Evolutionary conservation across 1,284 basidiomycete genomes (phyloP), one percentile per base, ranked within the genome.

Genomic region (Schizophyllum amplum): DNA sequence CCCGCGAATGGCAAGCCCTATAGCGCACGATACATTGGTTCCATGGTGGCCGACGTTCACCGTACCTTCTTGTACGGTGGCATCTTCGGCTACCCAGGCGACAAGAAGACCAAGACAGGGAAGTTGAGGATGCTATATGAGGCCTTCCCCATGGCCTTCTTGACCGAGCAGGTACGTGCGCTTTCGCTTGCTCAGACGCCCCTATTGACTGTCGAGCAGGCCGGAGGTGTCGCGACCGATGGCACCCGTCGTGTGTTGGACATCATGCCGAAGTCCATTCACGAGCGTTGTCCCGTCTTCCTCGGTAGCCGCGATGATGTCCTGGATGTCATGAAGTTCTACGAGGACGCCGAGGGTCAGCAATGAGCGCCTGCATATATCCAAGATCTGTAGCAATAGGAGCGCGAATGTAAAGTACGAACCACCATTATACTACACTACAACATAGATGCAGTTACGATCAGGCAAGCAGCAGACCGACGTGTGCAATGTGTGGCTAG

Each of bases 41-140:
- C 94, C 61, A 99, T 99, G 97, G 97, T 99, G 50, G 94, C 94
- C 53, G 94, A 97, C 72, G 94, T 96, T 23, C 96, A 99, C 75
- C 84, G 96, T 64, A 99, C 97, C 5, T 76, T 99, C 51, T 79
- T 99, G 5, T 99, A 99, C 69, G 97, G 97, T 48, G 97, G 97
- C 53, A 98, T 99, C 69, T 99, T 99, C 68, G 94, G 95, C 42
- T 99, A 99, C 74, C 97, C 97, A 5, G 87, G 88, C 67, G 97
- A 99, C 77, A 98, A 94, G 81, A 99, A 99, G 83, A 92, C 84
- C 75, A 97, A 95, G 78, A 87, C 75, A 64, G 96, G 96, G 58
- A 99, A 99, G 76, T 80, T 99, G 65, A 83, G 97, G 67, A 76
- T 99, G 68, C 76, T 99, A 52, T 99, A 99, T 68, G 97, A 99